phyloP scores from a whole-genome alignment of 805 yeast genomes.

The Saturnispora galanensis region DNA sequence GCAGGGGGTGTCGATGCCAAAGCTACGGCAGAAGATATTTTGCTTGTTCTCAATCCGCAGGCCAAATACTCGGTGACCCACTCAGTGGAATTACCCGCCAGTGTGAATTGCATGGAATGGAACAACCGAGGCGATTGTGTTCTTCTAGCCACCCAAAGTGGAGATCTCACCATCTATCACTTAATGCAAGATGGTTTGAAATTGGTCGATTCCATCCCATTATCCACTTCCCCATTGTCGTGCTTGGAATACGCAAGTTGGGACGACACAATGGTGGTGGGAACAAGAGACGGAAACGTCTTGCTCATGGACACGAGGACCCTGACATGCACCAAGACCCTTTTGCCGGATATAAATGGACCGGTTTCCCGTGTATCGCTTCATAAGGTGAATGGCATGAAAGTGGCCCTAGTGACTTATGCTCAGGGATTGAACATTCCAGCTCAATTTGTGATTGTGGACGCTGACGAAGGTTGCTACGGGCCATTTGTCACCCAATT shows the following conservation, averaged over 20 bases:
- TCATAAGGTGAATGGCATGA: neutral
- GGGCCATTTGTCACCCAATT: neutral
- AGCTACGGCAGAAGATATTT: neutral
- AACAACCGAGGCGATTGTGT: neutral
- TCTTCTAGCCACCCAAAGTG: constrained; percentile 8
- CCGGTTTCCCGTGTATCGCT: constrained; percentile 10
- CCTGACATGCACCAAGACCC: constrained; percentile 7
- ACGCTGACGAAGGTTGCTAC: neutral
- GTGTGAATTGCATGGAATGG: constrained; percentile 6
- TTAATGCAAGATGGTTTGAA: neutral
- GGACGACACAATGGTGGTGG: constrained; percentile 6
- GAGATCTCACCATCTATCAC: constrained; percentile 7
- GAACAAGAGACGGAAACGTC: constrained; percentile 14
- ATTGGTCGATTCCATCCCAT: neutral
- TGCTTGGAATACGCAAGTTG: constrained; percentile 2
- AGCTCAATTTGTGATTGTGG: neutral
- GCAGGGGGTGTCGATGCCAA: too few relatives aligned
- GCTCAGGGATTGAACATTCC: constrained; percentile 3
- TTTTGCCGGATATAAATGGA: constrained; percentile 4
- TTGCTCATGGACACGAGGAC: constrained; percentile 8
- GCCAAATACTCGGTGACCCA: too few relatives aligned
- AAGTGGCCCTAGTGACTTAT: neutral
- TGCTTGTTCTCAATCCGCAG: too few relatives aligned
- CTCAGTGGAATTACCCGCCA: neutral
- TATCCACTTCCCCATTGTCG: constrained; percentile 12